Evolutionary conservation across 306 rosid genomes (phyloP).

Genomic region (Gastrolobium villosum): DNA sequence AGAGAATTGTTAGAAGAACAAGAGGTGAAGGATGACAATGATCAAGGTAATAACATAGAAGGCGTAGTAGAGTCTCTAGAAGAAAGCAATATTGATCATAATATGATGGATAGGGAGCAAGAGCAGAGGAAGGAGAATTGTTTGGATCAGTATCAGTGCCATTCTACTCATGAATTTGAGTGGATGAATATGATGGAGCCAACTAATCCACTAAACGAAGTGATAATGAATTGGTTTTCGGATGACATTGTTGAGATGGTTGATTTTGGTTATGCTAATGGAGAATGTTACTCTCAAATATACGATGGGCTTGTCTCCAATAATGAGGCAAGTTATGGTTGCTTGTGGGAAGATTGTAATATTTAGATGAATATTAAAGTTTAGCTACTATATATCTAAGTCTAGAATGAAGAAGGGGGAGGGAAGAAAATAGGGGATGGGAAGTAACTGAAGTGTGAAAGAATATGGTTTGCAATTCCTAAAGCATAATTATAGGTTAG

Average conservation of each 20-base stretch:
- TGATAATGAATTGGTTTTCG: slow-evolving; percentile 55
- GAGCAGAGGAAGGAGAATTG: slow-evolving; percentile 1
- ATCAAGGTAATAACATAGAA: not conserved
- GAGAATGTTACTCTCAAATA: slow-evolving; percentile 49
- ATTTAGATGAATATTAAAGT: slow-evolving; percentile 29
- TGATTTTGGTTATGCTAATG: slow-evolving; percentile 53
- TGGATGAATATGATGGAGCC: slow-evolving; percentile 54
- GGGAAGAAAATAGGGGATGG: no score
- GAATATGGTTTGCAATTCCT: slow-evolving; percentile 10
- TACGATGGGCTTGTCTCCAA: slow-evolving; percentile 38
- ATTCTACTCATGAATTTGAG: slow-evolving; percentile 43
- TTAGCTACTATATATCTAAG: slow-evolving; percentile 7
- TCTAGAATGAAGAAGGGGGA: not conserved
- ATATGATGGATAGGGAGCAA: not conserved
- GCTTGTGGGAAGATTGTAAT: slow-evolving; percentile 58
- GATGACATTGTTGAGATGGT: slow-evolving; percentile 52
- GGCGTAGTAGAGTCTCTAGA: slow-evolving; percentile 25
- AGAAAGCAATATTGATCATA: not conserved
- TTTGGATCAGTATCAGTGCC: slow-evolving; percentile 34
- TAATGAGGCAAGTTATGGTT: slow-evolving; percentile 52
- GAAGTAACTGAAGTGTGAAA: slow-evolving; percentile 27
- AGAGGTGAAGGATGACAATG: slow-evolving; percentile 41
- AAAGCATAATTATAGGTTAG: slow-evolving; percentile 24
- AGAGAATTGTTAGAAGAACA: slow-evolving; percentile 66
- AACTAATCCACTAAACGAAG: slow-evolving; percentile 37